Conservation (phyloP, 371 early-diverging fungal genomes). For the Funneliformis caledonium region DNA sequence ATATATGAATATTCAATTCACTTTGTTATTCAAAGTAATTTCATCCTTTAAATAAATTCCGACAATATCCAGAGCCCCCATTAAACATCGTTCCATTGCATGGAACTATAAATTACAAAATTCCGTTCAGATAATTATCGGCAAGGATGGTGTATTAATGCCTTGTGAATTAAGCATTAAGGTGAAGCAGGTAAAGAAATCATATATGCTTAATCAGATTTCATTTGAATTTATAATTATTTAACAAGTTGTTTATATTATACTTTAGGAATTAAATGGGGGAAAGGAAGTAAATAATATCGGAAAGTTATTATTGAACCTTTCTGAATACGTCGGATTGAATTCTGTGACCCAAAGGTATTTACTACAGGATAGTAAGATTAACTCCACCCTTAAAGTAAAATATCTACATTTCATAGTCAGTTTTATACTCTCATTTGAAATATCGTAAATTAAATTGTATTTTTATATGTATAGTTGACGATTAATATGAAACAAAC, state of each 20-base stretch:
- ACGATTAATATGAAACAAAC: constrained; percentile 53
- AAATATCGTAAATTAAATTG: neutral
- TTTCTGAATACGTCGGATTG: constrained; percentile 54
- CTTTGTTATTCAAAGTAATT: neutral
- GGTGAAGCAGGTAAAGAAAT: constrained; percentile 54
- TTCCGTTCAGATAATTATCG: constrained; percentile 55
- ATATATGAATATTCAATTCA: neutral
- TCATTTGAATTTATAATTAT: neutral
- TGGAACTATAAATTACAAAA: constrained; percentile 58
- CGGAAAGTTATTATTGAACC: constrained; percentile 53
- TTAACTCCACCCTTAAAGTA: constrained; percentile 56
- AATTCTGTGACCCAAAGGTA: constrained; percentile 49
- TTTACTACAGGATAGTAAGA: constrained; percentile 53
- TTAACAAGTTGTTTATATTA: neutral
- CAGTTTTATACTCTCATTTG: neutral
- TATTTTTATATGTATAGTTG: constrained; percentile 45
- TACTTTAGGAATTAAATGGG: constrained; percentile 55
- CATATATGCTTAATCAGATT: neutral
- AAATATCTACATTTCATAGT: neutral
- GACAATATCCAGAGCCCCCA: constrained; percentile 50
- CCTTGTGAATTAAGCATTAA: constrained; percentile 62
- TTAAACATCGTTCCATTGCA: constrained; percentile 58
- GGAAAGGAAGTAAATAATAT: constrained; percentile 60
- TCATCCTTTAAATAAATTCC: neutral
- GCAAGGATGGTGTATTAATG: constrained; percentile 59